Evolutionary conservation across 192 early-diverging fungal genomes (phyloP).

Genomic region (Umbelopsis isabellina): DNA sequence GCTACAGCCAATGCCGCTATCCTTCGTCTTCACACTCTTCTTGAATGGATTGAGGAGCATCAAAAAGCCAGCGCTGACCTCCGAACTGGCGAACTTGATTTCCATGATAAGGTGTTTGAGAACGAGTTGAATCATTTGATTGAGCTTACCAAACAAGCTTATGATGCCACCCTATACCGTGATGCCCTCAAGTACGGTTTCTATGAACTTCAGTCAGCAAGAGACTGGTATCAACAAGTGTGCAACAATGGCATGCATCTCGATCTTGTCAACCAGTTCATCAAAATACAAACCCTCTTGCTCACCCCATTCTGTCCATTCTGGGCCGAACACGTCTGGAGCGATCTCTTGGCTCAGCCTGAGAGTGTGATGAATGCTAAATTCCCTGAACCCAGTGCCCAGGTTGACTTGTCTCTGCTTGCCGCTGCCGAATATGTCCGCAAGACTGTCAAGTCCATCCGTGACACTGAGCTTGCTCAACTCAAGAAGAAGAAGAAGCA

Average conservation of each 20-base stretch:
- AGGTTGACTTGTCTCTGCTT: conserved; percentile 73
- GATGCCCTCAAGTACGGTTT: conserved; percentile 91
- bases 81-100: conserved; percentile 59
- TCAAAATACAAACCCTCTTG: conserved; percentile 83
- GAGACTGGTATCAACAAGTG: conserved; percentile 86
- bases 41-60: conserved; percentile 88
- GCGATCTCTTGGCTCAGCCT: conserved; percentile 73
- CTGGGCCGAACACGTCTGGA: conserved; percentile 94
- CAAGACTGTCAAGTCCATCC: conserved; percentile 71
- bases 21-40: conserved; percentile 84
- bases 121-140: conserved; percentile 84
- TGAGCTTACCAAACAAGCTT: conserved; percentile 68
- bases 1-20: conserved; percentile 94
- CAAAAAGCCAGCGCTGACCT: conserved; percentile 47
- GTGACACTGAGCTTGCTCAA: conserved; percentile 75
- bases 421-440: conserved; percentile 81
- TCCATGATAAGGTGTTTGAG: conserved; percentile 91
- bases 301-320: conserved; percentile 91
- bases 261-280: conserved; percentile 81
- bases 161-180: conserved; percentile 84
- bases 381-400: conserved; percentile 54
- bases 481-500: conserved; percentile 83
- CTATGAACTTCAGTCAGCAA: conserved; percentile 85
- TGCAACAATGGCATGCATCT: conserved; percentile 79
- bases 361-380: conserved; percentile 63